Evolutionary conservation across 768 basidiomycete genomes (phyloP), one percentile per base, ranked within the genome.

Genomic region (Pleurotus pulmonarius): DNA sequence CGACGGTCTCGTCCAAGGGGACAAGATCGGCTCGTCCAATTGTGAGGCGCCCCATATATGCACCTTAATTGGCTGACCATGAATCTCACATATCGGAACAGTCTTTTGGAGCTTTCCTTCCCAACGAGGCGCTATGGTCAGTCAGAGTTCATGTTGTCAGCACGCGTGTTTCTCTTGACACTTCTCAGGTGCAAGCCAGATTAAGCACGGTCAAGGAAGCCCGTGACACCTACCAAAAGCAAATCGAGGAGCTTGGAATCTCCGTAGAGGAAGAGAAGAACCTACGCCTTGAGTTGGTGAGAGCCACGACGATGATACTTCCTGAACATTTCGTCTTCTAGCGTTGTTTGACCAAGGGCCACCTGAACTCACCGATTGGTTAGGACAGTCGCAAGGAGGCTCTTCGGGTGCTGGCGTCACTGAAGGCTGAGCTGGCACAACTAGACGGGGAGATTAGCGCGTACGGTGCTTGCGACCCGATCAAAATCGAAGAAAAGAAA

Each of bases 61-160:
- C 56, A 37, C 66, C 22, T 61, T 16, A 15, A 7, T 45, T 58
- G 1, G 5, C 20, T 20, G 56, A 45, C 55, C 58, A 15, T 49
- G 65, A 22, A 37, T 25, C 43, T 44, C 49, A 56, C 49, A 56
- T 48, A 15, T 41, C 4, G 16, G 34, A 18, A 16, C 59, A 95
- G 94, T 95, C 72, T 96, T 92, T 69, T 97, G 94, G 94, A 91
- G 91, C 64, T 96, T 97, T 67, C 94, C 94, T 13, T 94, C 92
- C 1, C 91, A 94, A 57, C 82, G 84, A 46, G 93, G 94, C 3
- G 83, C 87, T 6, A 77, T 86, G 64, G 94, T 94, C 58, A 20
- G 70, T 58, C 48, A 18, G n/a, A 56, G n/a, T 47, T 11, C 13
- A 20, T 29, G 20, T 15, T 9, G 15, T 40, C 20, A 24, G 18